Base-by-base conservation (phyloP, 75 land plant genomes). In the Ceratopteris richardii region DNA sequence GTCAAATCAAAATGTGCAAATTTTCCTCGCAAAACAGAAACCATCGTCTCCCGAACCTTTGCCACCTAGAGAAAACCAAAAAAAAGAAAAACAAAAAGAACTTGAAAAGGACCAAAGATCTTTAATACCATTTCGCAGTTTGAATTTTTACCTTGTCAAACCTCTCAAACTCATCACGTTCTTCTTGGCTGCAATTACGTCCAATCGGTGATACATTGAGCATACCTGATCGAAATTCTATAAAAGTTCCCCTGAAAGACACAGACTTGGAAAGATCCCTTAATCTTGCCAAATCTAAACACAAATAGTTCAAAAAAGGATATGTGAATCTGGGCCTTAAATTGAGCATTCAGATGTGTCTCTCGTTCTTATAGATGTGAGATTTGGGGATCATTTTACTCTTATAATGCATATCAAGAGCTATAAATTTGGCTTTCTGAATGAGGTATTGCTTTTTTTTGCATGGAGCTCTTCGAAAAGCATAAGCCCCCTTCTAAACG, bases 151-250 rank as follows among this genome's bases (percentile, higher is more conserved):
- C 98, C 96, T 94, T 94, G 64, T 94, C 98, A 67, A 81, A 94
- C 44, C 71, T 80, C 62, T 94, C 96, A 83, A 86, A 94, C 36
- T 89, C 96, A 29, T 83, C 96, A 36, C 98, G 70, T 69, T 94
- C 98, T 51, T 94, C 98, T 64, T 83, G 91, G 65, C 91, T 94
- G 60, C 98, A 94, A 64, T 94, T 94, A 57, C 98, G 66, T 48
- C 98, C 98, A 64, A 94, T 90, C 9, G 98, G 98, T 44, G 98
- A 94, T 22, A 94, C 88, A 73, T 94, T 94, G 20, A 94, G 69
- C 98, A 94, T 94, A 51, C 98, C 98, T 70, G 71, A 86, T 51
- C 98, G 73, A 63, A 94, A 94, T 70, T 94, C 98, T 31, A 94
- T 81, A 67, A 94, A 94, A 9, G 98, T 94, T 64, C 98, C 98